These are phyloP conservation scores for Glaciozyma martinii DNA, from an alignment of 768 basidiomycete genomes.

Conservation along the genomic window DNA sequence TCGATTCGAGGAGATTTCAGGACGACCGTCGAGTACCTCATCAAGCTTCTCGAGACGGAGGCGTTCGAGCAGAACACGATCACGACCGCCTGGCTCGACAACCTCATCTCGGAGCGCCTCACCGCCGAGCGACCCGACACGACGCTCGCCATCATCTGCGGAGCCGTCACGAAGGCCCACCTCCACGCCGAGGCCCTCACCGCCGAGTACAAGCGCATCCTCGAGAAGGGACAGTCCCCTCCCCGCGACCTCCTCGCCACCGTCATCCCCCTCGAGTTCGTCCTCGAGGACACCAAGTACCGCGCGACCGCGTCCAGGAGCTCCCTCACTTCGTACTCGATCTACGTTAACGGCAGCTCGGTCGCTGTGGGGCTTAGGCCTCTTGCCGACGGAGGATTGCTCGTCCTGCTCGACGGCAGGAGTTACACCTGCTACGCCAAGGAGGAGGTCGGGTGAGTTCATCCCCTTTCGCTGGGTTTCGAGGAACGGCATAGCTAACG, in stretches of 20 bases:
- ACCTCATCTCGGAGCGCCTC: constrained; percentile 89
- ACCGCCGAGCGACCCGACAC: constrained; percentile 93
- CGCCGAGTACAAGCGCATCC: constrained; percentile 83
- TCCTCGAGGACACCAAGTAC: constrained; percentile 90
- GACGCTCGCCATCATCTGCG: constrained; percentile 87
- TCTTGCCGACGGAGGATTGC: constrained; percentile 86
- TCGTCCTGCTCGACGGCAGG: constrained; percentile 81
- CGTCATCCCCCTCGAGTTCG: constrained; percentile 57
- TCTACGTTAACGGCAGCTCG: constrained; percentile 90
- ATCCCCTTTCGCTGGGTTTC: too few species aligned
- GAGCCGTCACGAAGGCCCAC: constrained; percentile 90
- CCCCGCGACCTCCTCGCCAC: constrained; percentile 90
- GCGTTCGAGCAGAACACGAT: constrained; percentile 96
- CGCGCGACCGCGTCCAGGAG: constrained; percentile 91
- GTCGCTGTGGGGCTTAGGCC: constrained; percentile 86
- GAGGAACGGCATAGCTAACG: background rate
- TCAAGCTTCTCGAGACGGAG: constrained; percentile 90
- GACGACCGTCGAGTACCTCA: constrained; percentile 96
- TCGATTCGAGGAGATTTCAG: constrained; percentile 98
- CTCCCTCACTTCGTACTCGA: constrained; percentile 77
- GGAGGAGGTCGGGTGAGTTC: constrained; percentile 72
- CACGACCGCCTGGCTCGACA: constrained; percentile 97
- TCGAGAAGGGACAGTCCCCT: constrained; percentile 97
- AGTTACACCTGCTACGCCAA: constrained; percentile 98
- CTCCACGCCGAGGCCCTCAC: constrained; percentile 81